phyloP scores from a whole-genome alignment of 768 basidiomycete species.

The Suillus lakei region DNA sequence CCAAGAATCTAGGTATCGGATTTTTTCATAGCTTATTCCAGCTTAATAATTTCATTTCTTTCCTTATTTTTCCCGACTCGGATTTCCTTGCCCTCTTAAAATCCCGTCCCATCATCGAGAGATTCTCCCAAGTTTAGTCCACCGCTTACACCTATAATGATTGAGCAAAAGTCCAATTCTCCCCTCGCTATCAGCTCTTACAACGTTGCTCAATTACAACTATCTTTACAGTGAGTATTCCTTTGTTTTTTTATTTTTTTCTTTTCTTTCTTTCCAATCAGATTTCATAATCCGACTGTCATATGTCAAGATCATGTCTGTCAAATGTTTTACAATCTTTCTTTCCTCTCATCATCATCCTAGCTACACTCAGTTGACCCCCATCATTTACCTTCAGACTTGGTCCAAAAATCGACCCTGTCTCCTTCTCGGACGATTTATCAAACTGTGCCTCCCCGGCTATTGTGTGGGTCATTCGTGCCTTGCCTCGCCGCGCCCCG shows the following conservation, averaged over 20 bases:
- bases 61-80: slow-evolving; percentile 20
- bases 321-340: slow-evolving; percentile 19
- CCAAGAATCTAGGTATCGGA: slow-evolving; percentile 7
- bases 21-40: slow-evolving; percentile 11
- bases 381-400: slow-evolving; percentile 30
- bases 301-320: slow-evolving; percentile 36
- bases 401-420: slow-evolving; percentile 45
- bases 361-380: not conserved
- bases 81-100: slow-evolving; percentile 25
- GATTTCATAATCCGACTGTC: slow-evolving; percentile 27
- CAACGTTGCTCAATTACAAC: slow-evolving; percentile 67
- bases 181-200: slow-evolving; percentile 54
- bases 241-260: slow-evolving; percentile 15
- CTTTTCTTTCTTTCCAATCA: not conserved
- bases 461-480: slow-evolving; percentile 45
- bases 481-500: slow-evolving; percentile 20
- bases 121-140: too few relatives aligned
- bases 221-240: slow-evolving; percentile 53
- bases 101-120: slow-evolving; percentile 20
- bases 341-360: slow-evolving; percentile 13
- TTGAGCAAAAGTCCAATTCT: slow-evolving; percentile 50
- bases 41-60: slow-evolving; percentile 10
- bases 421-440: slow-evolving; percentile 50
- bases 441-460: slow-evolving; percentile 52
- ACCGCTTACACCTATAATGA: too few relatives aligned